Base-by-base conservation (phyloP, 257 asterid species). In the Penstemon newberryi region DNA sequence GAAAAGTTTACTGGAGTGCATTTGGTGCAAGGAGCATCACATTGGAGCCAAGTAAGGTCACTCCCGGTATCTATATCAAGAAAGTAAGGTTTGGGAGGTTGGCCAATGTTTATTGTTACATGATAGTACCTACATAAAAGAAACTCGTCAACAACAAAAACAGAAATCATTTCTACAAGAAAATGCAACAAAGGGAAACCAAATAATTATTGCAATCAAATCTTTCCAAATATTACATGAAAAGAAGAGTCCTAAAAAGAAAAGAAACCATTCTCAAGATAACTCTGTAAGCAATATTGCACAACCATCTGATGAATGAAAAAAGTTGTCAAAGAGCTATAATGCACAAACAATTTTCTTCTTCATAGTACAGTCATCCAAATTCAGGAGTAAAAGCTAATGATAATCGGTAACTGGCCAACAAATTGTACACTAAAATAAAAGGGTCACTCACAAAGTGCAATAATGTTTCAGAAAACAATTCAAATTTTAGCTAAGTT, bases 21-120 rank as follows among this genome's bases (percentile, higher is more conserved):
- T 78, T 86, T 85, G 10, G 69, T 46, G 72, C 97, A 93, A 66
- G 99, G 99, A 44, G 95, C 96, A 66, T 93, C 96, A 73, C 99
- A 93, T 50, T 87, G 97, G 57, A 90, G 90, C 99, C 99, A 93
- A 8, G 99, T 88, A 46, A 93, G 93, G 63, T 90, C 99, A 75
- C 99, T 93, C 51, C 97, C 99, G 4, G 97, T 90, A 63, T 93
- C 97, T 2, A 91, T 83, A 78, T 93, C 99, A 15, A 93, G 85
- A 81, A 25, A 25, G 33, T 25, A 25, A 25, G 33, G 33, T 25
- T 25, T 25, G 13, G 96, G 81, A 68, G 96, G 95, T 19, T 66
- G 78, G 65, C 99, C 99, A 4, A 93, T 59, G 60, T 40, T 67
- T 56, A 90, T 49, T 7, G 95, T 75, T 7, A 76, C 96, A 70